Evolutionary conservation across 148 eudicot genomes (phyloP).

Genomic region (Tetragonia tetragonoides): DNA sequence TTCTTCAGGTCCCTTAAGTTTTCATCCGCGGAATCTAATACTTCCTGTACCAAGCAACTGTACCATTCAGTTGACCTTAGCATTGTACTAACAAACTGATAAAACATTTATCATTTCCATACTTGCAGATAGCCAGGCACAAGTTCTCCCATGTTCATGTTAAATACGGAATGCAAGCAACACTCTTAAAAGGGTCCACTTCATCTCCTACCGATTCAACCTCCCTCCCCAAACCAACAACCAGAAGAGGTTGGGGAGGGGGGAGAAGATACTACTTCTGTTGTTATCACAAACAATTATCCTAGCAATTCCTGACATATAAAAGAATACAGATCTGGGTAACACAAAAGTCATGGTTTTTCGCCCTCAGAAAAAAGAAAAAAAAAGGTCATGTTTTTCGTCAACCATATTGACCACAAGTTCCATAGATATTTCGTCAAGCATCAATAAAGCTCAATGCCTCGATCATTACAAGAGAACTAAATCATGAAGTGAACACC

Average conservation of each 20-base stretch:
- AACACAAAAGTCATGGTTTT: too few species aligned
- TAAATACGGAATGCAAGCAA: constrained; percentile 1
- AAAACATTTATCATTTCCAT: neutral
- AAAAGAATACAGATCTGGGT: too few species aligned
- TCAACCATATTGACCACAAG: too few species aligned
- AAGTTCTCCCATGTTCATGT: neutral
- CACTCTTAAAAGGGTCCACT: neutral
- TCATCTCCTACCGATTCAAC: neutral
- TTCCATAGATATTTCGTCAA: neutral
- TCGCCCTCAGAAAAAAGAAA: too few species aligned
- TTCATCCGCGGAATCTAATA: constrained; percentile 41
- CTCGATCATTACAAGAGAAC: neutral
- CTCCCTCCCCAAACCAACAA: too few species aligned
- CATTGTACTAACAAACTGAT: neutral
- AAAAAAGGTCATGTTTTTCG: too few species aligned
- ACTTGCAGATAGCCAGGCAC: neutral
- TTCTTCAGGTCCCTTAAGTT: constrained; percentile 39
- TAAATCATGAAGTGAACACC: neutral
- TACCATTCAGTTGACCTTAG: neutral
- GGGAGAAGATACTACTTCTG: too few species aligned
- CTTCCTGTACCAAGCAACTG: constrained; percentile 39
- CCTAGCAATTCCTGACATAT: too few species aligned
- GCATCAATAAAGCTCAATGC: neutral
- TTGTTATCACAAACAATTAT: too few species aligned
- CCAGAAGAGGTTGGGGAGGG: too few species aligned